Evolutionary conservation across 345 rosid genomes (phyloP).

Genomic region (Schrenkiella parvula): DNA sequence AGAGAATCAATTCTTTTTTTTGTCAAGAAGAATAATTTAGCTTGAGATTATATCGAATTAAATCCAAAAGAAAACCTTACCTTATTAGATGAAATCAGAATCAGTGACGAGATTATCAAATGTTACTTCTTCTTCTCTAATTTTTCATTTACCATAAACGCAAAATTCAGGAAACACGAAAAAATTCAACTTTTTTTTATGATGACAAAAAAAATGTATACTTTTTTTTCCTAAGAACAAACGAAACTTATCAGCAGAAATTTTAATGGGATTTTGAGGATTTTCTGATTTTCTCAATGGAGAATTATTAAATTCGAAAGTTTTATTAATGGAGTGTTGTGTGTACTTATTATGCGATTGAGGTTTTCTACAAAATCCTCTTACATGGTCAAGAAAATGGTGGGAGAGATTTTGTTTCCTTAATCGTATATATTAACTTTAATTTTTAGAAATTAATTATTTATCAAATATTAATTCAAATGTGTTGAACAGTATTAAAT

Average conservation of each 20-base stretch:
- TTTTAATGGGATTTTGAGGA: not conserved
- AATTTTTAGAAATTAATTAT: not conserved
- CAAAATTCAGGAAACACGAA: not conserved
- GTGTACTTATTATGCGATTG: not conserved
- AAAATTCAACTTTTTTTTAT: not conserved
- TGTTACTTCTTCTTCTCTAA: not conserved
- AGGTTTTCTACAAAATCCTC: constrained; percentile 12
- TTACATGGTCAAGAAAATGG: constrained; percentile 23
- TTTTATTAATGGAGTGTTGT: not conserved
- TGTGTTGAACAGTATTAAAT: constrained; percentile 16
- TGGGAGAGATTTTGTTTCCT: constrained; percentile 19
- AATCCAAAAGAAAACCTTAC: not conserved
- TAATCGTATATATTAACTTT: not conserved
- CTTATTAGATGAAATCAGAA: constrained; percentile 7
- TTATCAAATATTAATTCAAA: not conserved
- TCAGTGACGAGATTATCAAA: constrained; percentile 4
- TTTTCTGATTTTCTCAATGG: not conserved
- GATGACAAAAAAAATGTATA: not conserved
- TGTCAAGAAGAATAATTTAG: not conserved
- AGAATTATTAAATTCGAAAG: not conserved
- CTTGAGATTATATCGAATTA: not conserved
- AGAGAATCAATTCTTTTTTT: not conserved
- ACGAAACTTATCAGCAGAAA: not conserved
- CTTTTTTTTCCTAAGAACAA: not conserved
- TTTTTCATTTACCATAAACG: constrained; percentile 1